Evolutionary conservation across 192 early-diverging fungal genomes (phyloP).

Genomic region (Coemansia sp.): DNA sequence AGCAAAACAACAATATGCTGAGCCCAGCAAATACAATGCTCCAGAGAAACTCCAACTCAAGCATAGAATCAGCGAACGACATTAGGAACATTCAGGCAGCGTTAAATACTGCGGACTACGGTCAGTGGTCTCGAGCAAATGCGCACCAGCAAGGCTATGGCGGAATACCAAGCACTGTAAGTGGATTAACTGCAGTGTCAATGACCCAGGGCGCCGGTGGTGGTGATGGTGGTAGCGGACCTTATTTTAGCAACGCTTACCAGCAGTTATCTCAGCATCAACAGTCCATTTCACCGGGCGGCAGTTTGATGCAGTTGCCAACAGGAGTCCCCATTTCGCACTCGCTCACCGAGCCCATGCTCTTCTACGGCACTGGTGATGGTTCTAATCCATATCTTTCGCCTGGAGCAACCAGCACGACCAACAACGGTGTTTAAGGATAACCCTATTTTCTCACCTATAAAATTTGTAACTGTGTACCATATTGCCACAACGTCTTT

Average conservation of each 20-base stretch:
- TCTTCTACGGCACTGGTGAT: slow-evolving; percentile 12
- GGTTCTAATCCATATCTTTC: slow-evolving; percentile 13
- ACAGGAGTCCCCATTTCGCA: slow-evolving; percentile 35
- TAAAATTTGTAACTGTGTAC: too few relatives aligned
- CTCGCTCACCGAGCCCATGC: slow-evolving; percentile 32
- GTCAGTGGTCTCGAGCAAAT: slow-evolving; percentile 10
- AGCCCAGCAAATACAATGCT: slow-evolving; percentile 8
- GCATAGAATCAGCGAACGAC: slow-evolving; percentile 16
- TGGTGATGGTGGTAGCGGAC: not conserved
- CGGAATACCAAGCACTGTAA: slow-evolving; percentile 1
- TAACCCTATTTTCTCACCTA: too few relatives aligned
- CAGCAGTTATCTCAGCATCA: slow-evolving; percentile 9
- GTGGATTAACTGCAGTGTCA: not conserved
- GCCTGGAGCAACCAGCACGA: slow-evolving; percentile 5
- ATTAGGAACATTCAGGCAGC: slow-evolving; percentile 13
- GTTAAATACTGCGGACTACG: slow-evolving; percentile 1
- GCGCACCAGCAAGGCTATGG: not conserved
- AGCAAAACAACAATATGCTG: slow-evolving; percentile 4
- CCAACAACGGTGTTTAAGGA: not conserved
- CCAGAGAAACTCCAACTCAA: slow-evolving; percentile 32
- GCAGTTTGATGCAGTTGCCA: slow-evolving; percentile 25
- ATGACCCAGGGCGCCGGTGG: not conserved
- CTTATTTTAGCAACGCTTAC: slow-evolving; percentile 8
- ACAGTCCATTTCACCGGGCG: slow-evolving; percentile 4
- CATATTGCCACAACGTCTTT: too few relatives aligned